Conservation (phyloP, 371 early-diverging fungal species). For the Phascolomyces articulosus region DNA sequence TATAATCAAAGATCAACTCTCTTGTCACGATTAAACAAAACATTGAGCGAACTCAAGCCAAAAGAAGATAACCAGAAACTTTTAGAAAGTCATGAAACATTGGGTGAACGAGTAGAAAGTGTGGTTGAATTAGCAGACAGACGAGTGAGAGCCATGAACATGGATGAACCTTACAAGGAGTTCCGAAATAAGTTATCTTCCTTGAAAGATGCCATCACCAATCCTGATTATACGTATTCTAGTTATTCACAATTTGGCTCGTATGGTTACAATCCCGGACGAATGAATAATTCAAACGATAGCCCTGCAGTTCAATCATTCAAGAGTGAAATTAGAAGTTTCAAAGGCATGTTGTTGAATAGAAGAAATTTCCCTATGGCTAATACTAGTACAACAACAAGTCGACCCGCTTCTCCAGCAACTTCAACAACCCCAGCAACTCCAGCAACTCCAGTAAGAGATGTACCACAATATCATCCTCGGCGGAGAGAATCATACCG, state of each 20-base stretch:
- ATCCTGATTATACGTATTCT: conserved; percentile 16
- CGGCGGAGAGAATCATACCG: conserved; percentile 8
- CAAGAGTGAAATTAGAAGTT: conserved; percentile 35
- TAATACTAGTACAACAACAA: not conserved
- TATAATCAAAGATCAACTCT: conserved; percentile 15
- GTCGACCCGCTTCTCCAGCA: conserved; percentile 9
- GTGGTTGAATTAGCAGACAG: conserved; percentile 1
- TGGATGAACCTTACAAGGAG: conserved; percentile 11
- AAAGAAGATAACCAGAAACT: not conserved
- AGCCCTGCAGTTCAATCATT: conserved; percentile 39
- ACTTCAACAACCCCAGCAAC: not conserved
- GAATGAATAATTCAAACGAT: not conserved
- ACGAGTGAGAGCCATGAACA: conserved; percentile 1
- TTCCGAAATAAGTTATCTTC: conserved; percentile 13
- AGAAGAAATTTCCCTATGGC: conserved; percentile 34
- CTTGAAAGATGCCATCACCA: conserved; percentile 8
- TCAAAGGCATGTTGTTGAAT: conserved; percentile 32
- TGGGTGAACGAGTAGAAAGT: conserved; percentile 7
- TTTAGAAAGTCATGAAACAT: conserved; percentile 4
- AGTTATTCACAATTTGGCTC: conserved; percentile 12
- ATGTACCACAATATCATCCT: conserved; percentile 4
- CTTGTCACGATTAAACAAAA: conserved; percentile 10
- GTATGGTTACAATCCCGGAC: conserved; percentile 1
- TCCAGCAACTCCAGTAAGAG: not conserved
- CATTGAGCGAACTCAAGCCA: conserved; percentile 1